Conservation (phyloP, 805 yeast genomes). For the Starmerella scarabaei region DNA sequence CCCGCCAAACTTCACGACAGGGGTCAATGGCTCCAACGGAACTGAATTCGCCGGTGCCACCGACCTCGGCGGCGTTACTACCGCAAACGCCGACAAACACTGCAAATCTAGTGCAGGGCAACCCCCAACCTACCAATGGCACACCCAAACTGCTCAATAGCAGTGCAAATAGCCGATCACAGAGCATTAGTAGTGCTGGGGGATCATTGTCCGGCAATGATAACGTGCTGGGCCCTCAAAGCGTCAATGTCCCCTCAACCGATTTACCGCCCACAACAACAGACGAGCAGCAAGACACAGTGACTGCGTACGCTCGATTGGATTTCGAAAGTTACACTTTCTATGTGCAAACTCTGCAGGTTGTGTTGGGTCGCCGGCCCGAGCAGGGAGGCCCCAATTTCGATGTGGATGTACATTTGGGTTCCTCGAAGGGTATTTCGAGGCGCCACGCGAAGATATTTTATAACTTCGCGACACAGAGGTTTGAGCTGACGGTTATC, state of each 20-base stretch:
- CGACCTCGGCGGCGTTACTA: neutral
- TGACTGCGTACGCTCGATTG: constrained; percentile 38
- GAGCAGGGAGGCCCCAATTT: constrained; percentile 52
- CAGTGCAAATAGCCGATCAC: neutral
- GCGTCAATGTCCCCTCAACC: neutral
- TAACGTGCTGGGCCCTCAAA: neutral
- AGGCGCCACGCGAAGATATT: constrained; percentile 91
- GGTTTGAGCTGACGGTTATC: constrained; percentile 80
- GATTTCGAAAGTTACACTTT: constrained; percentile 90
- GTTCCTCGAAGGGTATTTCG: constrained; percentile 84
- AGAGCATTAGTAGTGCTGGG: neutral
- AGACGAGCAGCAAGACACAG: constrained; percentile 22
- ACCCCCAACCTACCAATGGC: too few species aligned
- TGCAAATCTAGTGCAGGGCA: neutral
- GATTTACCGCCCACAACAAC: constrained; percentile 9
- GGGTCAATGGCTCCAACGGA: constrained; percentile 3
- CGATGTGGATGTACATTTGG: constrained; percentile 67
- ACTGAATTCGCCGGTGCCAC: neutral
- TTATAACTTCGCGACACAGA: constrained; percentile 89
- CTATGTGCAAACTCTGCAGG: constrained; percentile 92
- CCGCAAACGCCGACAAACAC: neutral
- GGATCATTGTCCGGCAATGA: neutral
- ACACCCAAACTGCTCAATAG: neutral
- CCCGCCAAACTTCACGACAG: too few species aligned
- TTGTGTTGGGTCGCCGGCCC: constrained; percentile 78